Percentiles rank a stretch among this genome's conserved stretches.
These are phyloP conservation scores for Paraphoma sp. DNA, from an alignment of 2,329 filamentous ascomycete genomes.

Conservation along the genomic window DNA sequence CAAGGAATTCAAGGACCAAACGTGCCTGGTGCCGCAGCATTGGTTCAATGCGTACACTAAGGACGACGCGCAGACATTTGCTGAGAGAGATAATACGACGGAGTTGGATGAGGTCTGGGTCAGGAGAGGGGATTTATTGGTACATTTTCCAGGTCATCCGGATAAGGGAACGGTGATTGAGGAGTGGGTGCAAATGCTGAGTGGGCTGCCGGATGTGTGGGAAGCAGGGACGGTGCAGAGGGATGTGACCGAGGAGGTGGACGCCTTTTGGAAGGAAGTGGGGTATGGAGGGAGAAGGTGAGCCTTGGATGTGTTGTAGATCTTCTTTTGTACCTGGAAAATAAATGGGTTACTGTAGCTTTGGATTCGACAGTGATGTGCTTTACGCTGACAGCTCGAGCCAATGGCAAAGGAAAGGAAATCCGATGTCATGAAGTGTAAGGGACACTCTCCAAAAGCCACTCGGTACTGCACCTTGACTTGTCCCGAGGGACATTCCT, in stretches of 20 bases:
- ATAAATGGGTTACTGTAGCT: too few relatives aligned
- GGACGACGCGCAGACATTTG: constrained; percentile 26
- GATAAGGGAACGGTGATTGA: constrained; percentile 44
- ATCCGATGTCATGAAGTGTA: too few relatives aligned
- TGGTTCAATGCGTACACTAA: constrained; percentile 54
- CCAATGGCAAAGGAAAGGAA: too few relatives aligned
- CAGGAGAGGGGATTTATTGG: constrained; percentile 50
- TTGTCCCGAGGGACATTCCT: too few relatives aligned
- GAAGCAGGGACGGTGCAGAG: constrained; percentile 29
- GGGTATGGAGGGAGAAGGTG: neutral
- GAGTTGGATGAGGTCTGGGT: constrained; percentile 46
- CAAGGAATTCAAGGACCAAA: constrained; percentile 37
- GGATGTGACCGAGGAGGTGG: constrained; percentile 31
- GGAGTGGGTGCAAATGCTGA: constrained; percentile 38
- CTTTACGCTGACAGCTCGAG: too few relatives aligned
- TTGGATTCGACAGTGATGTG: too few relatives aligned
- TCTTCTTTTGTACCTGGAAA: too few relatives aligned
- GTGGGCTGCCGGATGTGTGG: constrained; percentile 27
- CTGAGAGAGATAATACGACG: constrained; percentile 39
- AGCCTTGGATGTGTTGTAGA: too few relatives aligned
- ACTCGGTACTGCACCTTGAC: too few relatives aligned
- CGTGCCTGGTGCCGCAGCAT: constrained; percentile 48
- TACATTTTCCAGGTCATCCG: constrained; percentile 51
- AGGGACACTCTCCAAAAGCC: too few relatives aligned
- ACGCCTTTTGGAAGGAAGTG: constrained; percentile 23